Base-by-base conservation (phyloP, 495 filamentous ascomycete genomes). In the Aspergillus baeticus region DNA sequence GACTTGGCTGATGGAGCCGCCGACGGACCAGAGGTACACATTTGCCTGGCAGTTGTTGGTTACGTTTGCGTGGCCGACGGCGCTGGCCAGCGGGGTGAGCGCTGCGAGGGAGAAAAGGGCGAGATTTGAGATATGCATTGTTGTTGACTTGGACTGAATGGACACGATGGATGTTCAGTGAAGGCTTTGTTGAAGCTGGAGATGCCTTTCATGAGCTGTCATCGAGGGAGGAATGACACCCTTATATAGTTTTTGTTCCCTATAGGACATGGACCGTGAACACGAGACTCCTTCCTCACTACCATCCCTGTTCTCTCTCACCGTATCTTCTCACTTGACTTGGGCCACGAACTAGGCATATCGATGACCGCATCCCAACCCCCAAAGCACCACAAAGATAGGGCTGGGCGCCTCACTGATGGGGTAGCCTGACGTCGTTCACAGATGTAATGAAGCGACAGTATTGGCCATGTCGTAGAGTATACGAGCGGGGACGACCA, bases 21-120 rank as follows among this genome's bases (percentile, higher is more conserved):
- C 82, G 39, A 85, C 82, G 11, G 80, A 81, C 81, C 81, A 84
- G 53, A 83, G 62, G 58, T 83, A 80, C 39, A 84, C 23, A 15
- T 36, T 36, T 1, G 47, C 72, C 22, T 72, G 57, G 50, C 79
- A 84, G 47, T 75, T 74, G 69, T 85, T 85, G 52, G 69, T 54
- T 10, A 85, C 79, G 46, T 72, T 51, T 46, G 83, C 83, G 45
- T 69, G 67, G 62, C 81, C 81, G 42, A 80, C 64, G 39, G 82
- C 80, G 39, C 58, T 66, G 46, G 57, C 66, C 10, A 73, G 50
- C 10, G 72, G 64, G 21, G 65, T 54, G 26, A 77, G 51, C 8
- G 64, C 60, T 23, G 59, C 48, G 18, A 70, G 42, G 10, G 66
- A 61, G 58, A 59, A 35, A 43, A 72, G 48, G 26, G 63, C 31